Evolutionary conservation across 2,329 filamentous ascomycete genomes (phyloP).

Genomic region (Colletotrichum godetiae): DNA sequence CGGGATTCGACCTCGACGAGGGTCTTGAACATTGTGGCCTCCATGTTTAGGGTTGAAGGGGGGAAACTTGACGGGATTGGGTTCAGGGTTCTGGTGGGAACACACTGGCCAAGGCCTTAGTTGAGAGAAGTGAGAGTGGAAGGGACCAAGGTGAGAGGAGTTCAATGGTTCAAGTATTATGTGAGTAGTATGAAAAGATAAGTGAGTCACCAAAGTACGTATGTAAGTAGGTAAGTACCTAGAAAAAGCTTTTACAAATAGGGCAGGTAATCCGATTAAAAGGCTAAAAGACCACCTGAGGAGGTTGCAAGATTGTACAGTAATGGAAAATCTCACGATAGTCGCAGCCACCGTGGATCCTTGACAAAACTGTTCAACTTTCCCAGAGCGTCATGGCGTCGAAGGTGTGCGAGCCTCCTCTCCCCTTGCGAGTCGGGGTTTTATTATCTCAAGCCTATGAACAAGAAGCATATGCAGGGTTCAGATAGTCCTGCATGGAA

Average conservation of each 20-base stretch:
- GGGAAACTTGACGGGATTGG: background rate
- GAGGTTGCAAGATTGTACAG: background rate
- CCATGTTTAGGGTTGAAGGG: conserved; percentile 41
- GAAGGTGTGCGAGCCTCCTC: background rate
- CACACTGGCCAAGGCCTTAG: background rate
- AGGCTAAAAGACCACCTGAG: background rate
- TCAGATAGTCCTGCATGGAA: background rate
- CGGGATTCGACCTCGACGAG: conserved; percentile 47
- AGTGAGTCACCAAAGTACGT: background rate
- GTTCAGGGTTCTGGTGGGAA: background rate
- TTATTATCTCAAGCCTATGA: background rate
- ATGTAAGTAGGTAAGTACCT: background rate
- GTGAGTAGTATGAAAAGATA: background rate
- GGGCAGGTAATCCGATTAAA: background rate
- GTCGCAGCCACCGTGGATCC: conserved; percentile 13
- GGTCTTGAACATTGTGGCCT: conserved; percentile 45
- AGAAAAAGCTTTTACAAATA: background rate
- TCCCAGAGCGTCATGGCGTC: background rate
- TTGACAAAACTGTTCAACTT: background rate
- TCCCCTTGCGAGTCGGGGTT: background rate
- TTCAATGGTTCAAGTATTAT: background rate
- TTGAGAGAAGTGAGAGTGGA: background rate
- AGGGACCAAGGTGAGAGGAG: background rate
- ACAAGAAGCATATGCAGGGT: conserved; percentile 8
- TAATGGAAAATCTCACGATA: conserved; percentile 10